Conservation (phyloP, 169 alveolate genomes). For the Condylostoma magnum region DNA sequence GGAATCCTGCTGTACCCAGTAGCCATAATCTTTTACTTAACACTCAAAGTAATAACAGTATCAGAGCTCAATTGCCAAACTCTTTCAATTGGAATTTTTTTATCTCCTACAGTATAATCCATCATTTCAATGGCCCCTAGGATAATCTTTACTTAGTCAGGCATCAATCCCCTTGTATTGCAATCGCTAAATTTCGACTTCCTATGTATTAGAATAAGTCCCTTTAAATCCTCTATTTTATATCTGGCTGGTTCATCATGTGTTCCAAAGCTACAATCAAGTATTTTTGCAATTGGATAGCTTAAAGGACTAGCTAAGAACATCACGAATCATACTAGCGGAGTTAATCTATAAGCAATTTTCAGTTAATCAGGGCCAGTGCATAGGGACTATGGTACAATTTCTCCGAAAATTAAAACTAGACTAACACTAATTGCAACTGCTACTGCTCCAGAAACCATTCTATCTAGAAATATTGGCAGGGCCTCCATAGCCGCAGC, state of each 20-base stretch:
- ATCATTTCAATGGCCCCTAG: constrained; percentile 77
- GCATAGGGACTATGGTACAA: constrained; percentile 93
- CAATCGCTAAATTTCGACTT: constrained; percentile 5
- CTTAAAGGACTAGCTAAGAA: constrained; percentile 55
- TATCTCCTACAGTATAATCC: constrained; percentile 53
- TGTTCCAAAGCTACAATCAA: constrained; percentile 83
- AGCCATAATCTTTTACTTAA: constrained; percentile 49
- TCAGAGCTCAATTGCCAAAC: constrained; percentile 63
- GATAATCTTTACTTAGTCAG: constrained; percentile 67
- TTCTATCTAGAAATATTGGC: constrained; percentile 86
- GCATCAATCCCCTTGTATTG: constrained; percentile 32
- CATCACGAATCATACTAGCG: constrained; percentile 65
- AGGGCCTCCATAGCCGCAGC: constrained; percentile 90
- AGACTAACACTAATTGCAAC: constrained; percentile 80
- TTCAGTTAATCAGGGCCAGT: constrained; percentile 89
- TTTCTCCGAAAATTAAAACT: constrained; percentile 88
- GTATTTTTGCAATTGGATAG: constrained; percentile 77
- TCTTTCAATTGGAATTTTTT: constrained; percentile 66
- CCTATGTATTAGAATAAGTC: background rate
- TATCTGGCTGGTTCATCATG: constrained; percentile 64
- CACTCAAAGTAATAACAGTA: constrained; percentile 43
- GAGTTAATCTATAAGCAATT: constrained; percentile 80
- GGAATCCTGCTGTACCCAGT: constrained; percentile 87
- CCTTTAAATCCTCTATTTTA: constrained; percentile 6
- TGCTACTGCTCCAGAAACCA: constrained; percentile 85